Conservation (phyloP, 192 early-diverging fungal species). For the Chytriomyces confervae region DNA sequence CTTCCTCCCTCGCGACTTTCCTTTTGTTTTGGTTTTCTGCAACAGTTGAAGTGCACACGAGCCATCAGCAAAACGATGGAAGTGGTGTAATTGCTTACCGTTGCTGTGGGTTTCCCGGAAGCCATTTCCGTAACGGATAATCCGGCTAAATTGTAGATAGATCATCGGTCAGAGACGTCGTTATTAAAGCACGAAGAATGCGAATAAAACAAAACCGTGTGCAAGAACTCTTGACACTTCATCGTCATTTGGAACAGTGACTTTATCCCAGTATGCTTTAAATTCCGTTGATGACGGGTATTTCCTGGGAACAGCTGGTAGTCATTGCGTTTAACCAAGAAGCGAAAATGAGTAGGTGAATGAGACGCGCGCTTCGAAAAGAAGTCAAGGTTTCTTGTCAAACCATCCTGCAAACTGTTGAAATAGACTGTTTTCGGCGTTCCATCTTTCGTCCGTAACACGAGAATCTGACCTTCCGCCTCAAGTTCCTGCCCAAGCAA, state of each 20-base stretch:
- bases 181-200: background rate
- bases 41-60: background rate
- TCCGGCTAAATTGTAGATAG: slow-evolving; percentile 10
- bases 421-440: slow-evolving; percentile 27
- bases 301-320: slow-evolving; percentile 18
- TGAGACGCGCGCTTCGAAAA: too few relatives aligned
- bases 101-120: slow-evolving; percentile 10
- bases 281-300: slow-evolving; percentile 31
- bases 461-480: slow-evolving; percentile 24
- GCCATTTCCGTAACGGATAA: slow-evolving; percentile 31
- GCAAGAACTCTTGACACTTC: slow-evolving; percentile 25
- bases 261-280: slow-evolving; percentile 24
- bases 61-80: background rate
- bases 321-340: background rate
- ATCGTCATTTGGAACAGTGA: slow-evolving; percentile 31
- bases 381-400: background rate
- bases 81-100: background rate
- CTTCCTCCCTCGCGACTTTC: slow-evolving; percentile 29
- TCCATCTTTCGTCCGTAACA: slow-evolving; percentile 29
- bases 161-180: background rate
- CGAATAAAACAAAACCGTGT: slow-evolving; percentile 1
- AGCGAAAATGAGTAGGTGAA: too few relatives aligned
- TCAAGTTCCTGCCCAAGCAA: slow-evolving; percentile 23
- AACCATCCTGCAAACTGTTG: slow-evolving; percentile 27
- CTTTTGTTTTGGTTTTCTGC: slow-evolving; percentile 23